Conservation (phyloP, 1,284 basidiomycete species). For the Apiotrichum sp. region DNA sequence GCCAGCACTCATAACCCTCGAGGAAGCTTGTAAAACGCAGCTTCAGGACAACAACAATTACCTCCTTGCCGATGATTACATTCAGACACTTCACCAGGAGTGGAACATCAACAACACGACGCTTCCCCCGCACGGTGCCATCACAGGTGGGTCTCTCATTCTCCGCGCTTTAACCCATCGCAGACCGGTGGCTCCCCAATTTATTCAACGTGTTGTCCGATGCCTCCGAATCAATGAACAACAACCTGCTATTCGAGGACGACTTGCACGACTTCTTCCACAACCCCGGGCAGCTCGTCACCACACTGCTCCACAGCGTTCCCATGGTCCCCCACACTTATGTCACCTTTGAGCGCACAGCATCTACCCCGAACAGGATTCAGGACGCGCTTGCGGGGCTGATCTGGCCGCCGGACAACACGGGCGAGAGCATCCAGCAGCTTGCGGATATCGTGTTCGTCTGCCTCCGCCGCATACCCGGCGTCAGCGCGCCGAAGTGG, state of each 20-base stretch:
- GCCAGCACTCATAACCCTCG: neutral
- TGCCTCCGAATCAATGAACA: neutral
- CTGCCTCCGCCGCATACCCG: slow-evolving; percentile 17
- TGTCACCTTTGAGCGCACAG: slow-evolving; percentile 8
- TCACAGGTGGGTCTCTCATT: neutral
- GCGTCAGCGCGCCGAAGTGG: slow-evolving; percentile 27
- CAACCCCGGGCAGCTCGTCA: slow-evolving; percentile 6
- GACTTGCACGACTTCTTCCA: slow-evolving; percentile 4
- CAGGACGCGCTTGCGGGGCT: slow-evolving; percentile 21
- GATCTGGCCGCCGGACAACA: slow-evolving; percentile 26
- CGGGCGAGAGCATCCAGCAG: slow-evolving; percentile 21
- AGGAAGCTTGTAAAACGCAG: neutral
- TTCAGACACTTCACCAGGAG: neutral
- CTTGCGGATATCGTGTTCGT: slow-evolving; percentile 34
- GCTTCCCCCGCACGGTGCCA: neutral
- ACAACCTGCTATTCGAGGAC: neutral
- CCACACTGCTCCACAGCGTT: neutral
- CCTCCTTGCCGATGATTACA: neutral
- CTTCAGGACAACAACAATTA: slow-evolving; percentile 1
- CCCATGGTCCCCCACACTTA: slow-evolving; percentile 3
- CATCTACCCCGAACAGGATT: slow-evolving; percentile 13
- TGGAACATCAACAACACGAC: neutral
- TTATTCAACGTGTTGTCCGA: neutral
- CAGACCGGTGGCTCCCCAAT: slow-evolving; percentile 2
- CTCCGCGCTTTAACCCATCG: neutral